phyloP scores from a whole-genome alignment of 2,329 filamentous ascomycete species.

The Pseudogymnoascus sp. region DNA sequence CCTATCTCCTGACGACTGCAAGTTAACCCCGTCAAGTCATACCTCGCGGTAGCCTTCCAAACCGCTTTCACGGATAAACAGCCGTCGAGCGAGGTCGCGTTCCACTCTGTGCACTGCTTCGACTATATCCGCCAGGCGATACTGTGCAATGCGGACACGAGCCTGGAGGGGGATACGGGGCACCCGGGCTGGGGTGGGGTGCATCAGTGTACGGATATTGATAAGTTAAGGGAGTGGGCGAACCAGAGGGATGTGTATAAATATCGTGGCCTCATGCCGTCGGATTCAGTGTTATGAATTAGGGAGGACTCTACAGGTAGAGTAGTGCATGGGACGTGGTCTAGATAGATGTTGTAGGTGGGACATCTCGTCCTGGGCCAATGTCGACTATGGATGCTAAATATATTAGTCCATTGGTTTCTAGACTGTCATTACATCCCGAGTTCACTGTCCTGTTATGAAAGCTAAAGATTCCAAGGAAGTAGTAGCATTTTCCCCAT shows the following conservation, averaged over 20 bases:
- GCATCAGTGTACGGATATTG: constrained; percentile 1
- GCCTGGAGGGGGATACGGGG: neutral
- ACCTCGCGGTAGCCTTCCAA: constrained; percentile 10
- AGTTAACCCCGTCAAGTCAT: constrained; percentile 10
- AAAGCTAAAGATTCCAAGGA: neutral
- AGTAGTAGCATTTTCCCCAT: neutral
- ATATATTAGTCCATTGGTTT: neutral
- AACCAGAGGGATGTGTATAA: constrained; percentile 5
- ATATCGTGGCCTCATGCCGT: neutral
- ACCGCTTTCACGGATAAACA: constrained; percentile 2
- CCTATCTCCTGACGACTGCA: neutral
- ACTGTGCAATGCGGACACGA: neutral
- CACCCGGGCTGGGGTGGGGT: neutral
- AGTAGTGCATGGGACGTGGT: neutral
- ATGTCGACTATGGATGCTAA: neutral
- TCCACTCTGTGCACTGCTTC: neutral
- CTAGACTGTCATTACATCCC: neutral
- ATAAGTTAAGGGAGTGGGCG: constrained; percentile 2
- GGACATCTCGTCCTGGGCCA: neutral
- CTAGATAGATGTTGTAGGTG: neutral
- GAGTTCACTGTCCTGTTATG: neutral
- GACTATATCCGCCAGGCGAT: neutral
- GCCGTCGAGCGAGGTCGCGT: constrained; percentile 11
- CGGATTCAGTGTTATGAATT: neutral
- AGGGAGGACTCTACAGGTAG: no score